Conservation (phyloP, 495 filamentous ascomycete species). For the Cryomyces minteri region DNA sequence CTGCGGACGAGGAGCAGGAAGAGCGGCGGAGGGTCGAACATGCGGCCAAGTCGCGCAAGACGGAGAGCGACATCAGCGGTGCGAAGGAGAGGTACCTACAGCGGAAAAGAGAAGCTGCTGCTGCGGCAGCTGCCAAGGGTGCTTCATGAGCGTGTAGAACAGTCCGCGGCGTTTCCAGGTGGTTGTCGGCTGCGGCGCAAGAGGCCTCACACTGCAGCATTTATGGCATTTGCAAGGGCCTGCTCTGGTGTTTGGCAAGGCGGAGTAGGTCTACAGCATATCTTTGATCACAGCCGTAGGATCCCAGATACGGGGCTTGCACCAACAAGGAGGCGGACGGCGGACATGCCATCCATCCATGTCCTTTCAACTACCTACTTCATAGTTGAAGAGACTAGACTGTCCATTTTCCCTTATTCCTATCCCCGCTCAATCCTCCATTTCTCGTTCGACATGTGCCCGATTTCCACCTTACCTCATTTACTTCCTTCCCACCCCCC, state of each 20-base stretch:
- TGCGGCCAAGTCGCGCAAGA: conserved; percentile 52
- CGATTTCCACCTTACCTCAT: background rate
- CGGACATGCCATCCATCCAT: too few relatives aligned
- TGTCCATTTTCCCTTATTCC: background rate
- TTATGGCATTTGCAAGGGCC: background rate
- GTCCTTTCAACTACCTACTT: too few relatives aligned
- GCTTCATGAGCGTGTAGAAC: background rate
- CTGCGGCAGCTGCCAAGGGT: conserved; percentile 1
- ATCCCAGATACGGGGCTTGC: background rate
- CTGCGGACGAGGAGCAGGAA: conserved; percentile 55
- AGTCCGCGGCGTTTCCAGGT: background rate
- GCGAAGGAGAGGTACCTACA: conserved; percentile 78
- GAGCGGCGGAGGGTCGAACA: conserved; percentile 50
- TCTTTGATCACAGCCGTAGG: background rate
- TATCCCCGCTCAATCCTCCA: background rate
- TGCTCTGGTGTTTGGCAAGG: background rate
- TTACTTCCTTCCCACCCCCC: background rate
- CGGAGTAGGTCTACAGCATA: background rate
- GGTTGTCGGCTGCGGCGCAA: background rate
- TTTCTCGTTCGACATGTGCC: background rate
- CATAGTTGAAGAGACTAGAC: background rate
- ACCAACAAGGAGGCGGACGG: background rate
- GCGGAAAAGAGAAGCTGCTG: conserved; percentile 47
- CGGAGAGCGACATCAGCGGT: conserved; percentile 63
- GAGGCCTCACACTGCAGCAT: background rate